Percentiles rank a stretch among this genome's conserved stretches.
Evolutionary conservation across 176 grass and related monocot species (phyloP).

Genomic region (Carex kokanica): DNA sequence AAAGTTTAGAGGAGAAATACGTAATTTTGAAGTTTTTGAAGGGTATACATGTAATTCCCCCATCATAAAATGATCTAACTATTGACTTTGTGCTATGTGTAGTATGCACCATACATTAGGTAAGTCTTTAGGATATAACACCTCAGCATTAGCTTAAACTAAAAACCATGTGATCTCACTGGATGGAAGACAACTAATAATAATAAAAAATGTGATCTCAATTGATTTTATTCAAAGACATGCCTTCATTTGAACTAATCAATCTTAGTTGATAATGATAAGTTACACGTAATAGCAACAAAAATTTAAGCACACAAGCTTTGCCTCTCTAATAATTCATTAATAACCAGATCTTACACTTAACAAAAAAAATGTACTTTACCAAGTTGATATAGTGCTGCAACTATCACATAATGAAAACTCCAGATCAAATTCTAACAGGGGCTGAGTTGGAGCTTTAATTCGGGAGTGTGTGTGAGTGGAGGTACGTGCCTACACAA

Average conservation of each 20-base stretch:
- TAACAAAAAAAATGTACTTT: neutral
- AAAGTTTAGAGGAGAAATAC: no score
- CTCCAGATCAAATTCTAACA: neutral
- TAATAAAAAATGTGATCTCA: neutral
- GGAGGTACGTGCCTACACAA: neutral
- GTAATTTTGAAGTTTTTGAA: no score
- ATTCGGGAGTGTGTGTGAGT: neutral
- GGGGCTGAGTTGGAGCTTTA: neutral
- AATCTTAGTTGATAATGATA: neutral
- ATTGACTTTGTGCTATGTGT: neutral
- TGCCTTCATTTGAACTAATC: neutral
- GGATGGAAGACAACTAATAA: neutral
- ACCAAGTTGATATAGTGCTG: neutral
- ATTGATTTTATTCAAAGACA: neutral
- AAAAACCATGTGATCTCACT: neutral
- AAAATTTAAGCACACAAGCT: neutral
- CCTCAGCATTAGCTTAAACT: neutral
- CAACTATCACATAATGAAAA: neutral
- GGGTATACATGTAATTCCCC: no score
- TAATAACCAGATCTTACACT: neutral
- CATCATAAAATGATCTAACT: neutral
- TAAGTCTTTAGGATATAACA: neutral
- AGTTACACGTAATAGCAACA: neutral
- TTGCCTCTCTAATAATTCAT: neutral
- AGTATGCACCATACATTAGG: neutral